Evolutionary conservation across 1,284 basidiomycete species (phyloP), one percentile per base, ranked within the genome.

Genomic region (Pyrrhoderma lamaoense): DNA sequence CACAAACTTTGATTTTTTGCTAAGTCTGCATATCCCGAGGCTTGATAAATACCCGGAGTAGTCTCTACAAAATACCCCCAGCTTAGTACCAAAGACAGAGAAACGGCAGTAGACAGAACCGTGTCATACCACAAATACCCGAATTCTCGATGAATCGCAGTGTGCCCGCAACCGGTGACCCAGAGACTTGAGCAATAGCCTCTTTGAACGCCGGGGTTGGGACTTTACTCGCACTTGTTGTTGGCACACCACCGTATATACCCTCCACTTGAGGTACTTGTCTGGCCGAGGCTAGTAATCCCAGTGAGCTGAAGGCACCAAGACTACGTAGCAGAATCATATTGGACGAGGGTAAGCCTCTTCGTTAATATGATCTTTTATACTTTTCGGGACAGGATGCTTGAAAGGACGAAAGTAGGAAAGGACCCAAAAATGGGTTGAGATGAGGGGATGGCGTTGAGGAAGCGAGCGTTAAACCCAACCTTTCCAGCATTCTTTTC

Each of bases 1-100:
- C 77, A 83, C 21, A 82, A 67, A 58, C 78, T 80, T 59, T 80
- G 64, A 22, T 68, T 70, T 2, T 70, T 60, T 2, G 73, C 69
- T 8, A 81, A 58, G 63, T 82, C 78, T 1, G 74, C 78, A 56
- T 84, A 82, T 0, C 80, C 79, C 3, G 79, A 79, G 1, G 75
- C 78, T 57, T 79, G 76, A 57, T 71, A 76, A 0, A 80, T 76
- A 14, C 72, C 74, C 7, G 72, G 69, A 0, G 77, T 79, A 1
- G 75, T 80, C 63, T 82, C 78, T 76, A 31, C 27, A 31, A 5
- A 31, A 31, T 31, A 5, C 11, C 27, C 7, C 11, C 27, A 5
- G 27, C 5, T 5, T 31, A 11, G 11, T 5, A 31, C n/a, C 27
- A 31, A 31, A 31, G 27, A 31, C 5, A 31, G 11, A 31, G 5